Evolutionary conservation across 805 yeast species (phyloP), one percentile per base, ranked within the genome.

Genomic region (Candida patagonica): DNA sequence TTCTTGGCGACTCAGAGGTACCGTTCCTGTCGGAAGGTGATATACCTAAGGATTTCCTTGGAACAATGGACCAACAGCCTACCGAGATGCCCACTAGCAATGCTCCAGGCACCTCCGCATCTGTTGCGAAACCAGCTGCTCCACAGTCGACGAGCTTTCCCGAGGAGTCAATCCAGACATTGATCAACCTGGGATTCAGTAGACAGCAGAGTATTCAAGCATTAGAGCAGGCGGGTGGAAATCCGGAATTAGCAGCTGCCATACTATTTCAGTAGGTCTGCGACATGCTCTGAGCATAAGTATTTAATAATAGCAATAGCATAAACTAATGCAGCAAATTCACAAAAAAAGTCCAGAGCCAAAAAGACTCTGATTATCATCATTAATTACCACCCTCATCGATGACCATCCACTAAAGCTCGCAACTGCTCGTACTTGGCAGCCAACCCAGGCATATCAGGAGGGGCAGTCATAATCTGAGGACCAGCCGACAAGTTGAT

Each of bases 181-280:
- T 88, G 39, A 68, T 73, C 35, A 69, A 68, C 12, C 63, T 89
- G 44, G 97, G 97, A 0, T 86, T 87, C 51, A 59, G 79, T 3
- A 67, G 76, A 48, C 56, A 60, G 2, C 78, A 82, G 47, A 92
- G 80, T 0, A 59, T 77, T 2, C 52, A 59, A 2, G 95, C 96
- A 0, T 62, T 89, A 38, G 62, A 66, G 21, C 70, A 66, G 43
- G 73, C 94, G 1, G 67, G 70, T 21, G 95, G 95, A 6, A 82
- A 88, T 53, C 74, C 81, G 0, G 96, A 89, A 39, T 48, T 78
- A 45, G 97, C 97, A 0, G 96, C 96, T 1, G 76, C 94, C 1
- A 52, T 82, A 35, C 63, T 87, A 35, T 86, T 85, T 35, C 45
- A 41, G 22, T 41, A 33, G 16, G 15, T 12, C 20, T 10, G 16